Evolutionary conservation across 345 rosid genomes (phyloP).

Genomic region (Combretum micranthum): DNA sequence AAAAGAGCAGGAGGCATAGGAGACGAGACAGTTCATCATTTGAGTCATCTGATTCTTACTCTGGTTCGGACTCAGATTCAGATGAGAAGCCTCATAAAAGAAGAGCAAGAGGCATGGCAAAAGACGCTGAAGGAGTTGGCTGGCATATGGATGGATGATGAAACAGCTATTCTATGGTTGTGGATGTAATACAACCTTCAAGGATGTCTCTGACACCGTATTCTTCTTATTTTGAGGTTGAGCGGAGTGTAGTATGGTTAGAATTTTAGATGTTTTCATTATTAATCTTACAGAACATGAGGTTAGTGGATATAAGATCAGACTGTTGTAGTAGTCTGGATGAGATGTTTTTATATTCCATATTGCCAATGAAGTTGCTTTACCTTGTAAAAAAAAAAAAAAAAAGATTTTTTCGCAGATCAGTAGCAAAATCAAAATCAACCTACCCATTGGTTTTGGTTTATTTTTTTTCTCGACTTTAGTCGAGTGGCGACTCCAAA

Average conservation of each 20-base stretch:
- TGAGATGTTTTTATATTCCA: too few relatives aligned
- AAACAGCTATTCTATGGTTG: not conserved
- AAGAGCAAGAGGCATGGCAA: constrained; percentile 60
- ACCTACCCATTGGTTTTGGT: too few relatives aligned
- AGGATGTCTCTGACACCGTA: too few relatives aligned
- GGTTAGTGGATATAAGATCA: not conserved
- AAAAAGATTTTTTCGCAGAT: too few relatives aligned
- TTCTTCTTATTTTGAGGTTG: too few relatives aligned
- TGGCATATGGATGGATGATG: not conserved
- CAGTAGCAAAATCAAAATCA: too few relatives aligned
- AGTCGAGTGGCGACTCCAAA: too few relatives aligned
- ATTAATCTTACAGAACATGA: too few relatives aligned
- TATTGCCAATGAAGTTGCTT: too few relatives aligned
- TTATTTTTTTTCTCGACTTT: too few relatives aligned
- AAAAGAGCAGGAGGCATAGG: constrained; percentile 34
- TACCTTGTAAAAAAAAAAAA: too few relatives aligned
- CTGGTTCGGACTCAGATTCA: constrained; percentile 66
- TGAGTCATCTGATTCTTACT: constrained; percentile 64
- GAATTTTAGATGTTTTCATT: not conserved
- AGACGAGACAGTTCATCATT: constrained; percentile 69
- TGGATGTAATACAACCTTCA: not conserved
- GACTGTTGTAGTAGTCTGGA: too few relatives aligned
- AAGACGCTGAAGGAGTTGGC: constrained; percentile 21
- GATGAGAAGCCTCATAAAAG: constrained; percentile 54
- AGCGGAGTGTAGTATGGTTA: not conserved